phyloP scores from a whole-genome alignment of 129 eudicot species.

The Artemisia argyi region DNA sequence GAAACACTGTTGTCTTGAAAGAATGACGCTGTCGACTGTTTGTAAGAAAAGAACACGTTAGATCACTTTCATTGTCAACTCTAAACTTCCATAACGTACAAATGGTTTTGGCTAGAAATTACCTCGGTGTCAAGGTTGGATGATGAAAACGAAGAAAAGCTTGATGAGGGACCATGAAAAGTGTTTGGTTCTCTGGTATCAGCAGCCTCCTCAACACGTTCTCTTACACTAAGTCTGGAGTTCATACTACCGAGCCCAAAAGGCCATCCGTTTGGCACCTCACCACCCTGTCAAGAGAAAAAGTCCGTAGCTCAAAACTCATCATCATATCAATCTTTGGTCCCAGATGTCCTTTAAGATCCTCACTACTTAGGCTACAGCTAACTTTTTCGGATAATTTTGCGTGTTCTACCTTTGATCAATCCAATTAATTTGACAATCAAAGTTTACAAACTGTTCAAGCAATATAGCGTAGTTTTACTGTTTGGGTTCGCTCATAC shows the following conservation, averaged over 20 bases:
- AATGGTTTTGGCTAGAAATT: neutral
- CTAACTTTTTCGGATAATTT: neutral
- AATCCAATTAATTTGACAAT: neutral
- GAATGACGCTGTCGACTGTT: constrained; percentile 73
- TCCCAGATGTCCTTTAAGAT: constrained; percentile 12
- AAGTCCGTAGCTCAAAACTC: neutral
- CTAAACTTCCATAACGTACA: neutral
- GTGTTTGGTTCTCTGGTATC: constrained; percentile 26
- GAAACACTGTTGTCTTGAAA: constrained; percentile 74
- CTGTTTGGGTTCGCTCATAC: neutral
- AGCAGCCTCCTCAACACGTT: constrained; percentile 20
- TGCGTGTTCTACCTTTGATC: neutral
- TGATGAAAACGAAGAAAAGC: constrained; percentile 81
- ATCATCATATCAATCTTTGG: neutral
- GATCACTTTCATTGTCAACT: too few species aligned
- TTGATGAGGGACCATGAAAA: constrained; percentile 46
- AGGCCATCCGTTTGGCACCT: constrained; percentile 72
- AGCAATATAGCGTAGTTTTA: neutral
- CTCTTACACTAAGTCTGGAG: constrained; percentile 41
- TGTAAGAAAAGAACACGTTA: neutral
- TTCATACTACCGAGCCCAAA: constrained; percentile 74
- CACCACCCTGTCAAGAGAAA: constrained; percentile 29
- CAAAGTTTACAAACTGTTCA: too few species aligned
- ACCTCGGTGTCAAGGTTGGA: constrained; percentile 92
- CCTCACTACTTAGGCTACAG: neutral